These are phyloP conservation scores for Microsporum ferrugineum DNA, from an alignment of 2,329 filamentous ascomycete genomes.

Conservation along the genomic window DNA sequence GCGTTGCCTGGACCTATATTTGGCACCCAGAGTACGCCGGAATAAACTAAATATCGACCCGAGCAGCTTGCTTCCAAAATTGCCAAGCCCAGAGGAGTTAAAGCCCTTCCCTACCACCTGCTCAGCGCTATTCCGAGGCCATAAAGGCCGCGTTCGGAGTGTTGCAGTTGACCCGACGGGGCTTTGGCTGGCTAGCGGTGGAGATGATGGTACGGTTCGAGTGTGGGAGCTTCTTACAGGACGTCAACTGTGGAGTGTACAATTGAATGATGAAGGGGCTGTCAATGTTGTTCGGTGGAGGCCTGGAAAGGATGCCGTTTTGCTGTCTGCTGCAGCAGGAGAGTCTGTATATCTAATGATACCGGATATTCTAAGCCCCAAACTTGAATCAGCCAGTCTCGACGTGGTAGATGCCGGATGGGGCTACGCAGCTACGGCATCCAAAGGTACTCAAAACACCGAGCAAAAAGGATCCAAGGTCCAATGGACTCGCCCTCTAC, in stretches of 20 bases:
- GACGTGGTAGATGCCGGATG: conserved; percentile 80
- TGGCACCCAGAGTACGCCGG: conserved; percentile 81
- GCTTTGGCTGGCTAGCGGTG: conserved; percentile 77
- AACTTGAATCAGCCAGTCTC: conserved; percentile 61
- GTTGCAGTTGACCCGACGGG: conserved; percentile 77
- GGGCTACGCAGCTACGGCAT: conserved; percentile 64
- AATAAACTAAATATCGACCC: conserved; percentile 96
- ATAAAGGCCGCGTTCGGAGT: conserved; percentile 76
- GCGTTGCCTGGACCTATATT: conserved; percentile 84
- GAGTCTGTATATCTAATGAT: conserved; percentile 79
- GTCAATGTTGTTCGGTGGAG: conserved; percentile 86
- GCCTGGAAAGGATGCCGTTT: conserved; percentile 65
- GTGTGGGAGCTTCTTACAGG: conserved; percentile 83
- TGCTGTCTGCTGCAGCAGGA: conserved; percentile 72
- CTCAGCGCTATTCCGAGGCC: conserved; percentile 75
- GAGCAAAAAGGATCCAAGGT: conserved; percentile 63
- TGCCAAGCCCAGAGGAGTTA: conserved; percentile 84
- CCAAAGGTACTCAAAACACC: conserved; percentile 38
- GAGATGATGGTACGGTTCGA: conserved; percentile 83
- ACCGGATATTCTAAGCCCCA: conserved; percentile 59
- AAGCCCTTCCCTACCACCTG: conserved; percentile 89
- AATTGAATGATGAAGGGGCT: conserved; percentile 62
- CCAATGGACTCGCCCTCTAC: conserved; percentile 70
- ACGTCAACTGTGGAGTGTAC: conserved; percentile 75
- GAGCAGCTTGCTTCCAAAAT: conserved; percentile 78